Evolutionary conservation across 257 asterid species (phyloP).

Genomic region (Hygrophila difformis): DNA sequence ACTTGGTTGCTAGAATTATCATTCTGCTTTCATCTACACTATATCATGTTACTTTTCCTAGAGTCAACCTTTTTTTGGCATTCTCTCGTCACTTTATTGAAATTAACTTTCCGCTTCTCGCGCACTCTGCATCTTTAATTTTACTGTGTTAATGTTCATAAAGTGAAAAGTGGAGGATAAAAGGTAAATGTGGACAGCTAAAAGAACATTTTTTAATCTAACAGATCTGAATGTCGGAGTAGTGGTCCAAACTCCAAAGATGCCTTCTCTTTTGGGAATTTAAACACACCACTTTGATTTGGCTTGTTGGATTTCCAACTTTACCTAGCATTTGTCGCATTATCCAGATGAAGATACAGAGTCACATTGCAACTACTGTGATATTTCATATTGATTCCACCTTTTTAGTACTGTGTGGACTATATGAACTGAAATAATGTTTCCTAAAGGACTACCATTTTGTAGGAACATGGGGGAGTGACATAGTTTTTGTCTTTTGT

Average conservation of each 20-base stretch:
- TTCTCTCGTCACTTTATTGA: too few species aligned
- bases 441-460: too few species aligned
- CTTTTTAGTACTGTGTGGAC: too few species aligned
- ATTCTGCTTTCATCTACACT: neutral
- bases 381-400: neutral
- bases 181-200: slow-evolving; percentile 7
- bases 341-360: neutral
- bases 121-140: neutral
- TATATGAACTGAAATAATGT: too few species aligned
- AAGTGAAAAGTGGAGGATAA: neutral
- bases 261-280: slow-evolving; percentile 3
- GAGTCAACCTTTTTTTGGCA: too few species aligned
- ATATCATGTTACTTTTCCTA: neutral
- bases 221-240: slow-evolving; percentile 12
- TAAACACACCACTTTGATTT: neutral
- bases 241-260: slow-evolving; percentile 20
- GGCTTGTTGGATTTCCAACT: slow-evolving; percentile 7
- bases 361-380: neutral
- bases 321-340: slow-evolving; percentile 2
- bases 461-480: too few species aligned
- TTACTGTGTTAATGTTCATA: neutral
- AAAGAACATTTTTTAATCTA: slow-evolving; percentile 19
- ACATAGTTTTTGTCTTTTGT: too few species aligned
- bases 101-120: slow-evolving; percentile 1
- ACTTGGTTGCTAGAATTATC: neutral